Percentiles rank a stretch among this genome's conserved stretches.
phyloP scores from a whole-genome alignment of 345 rosid species.

The Hibiscus tridactylites region DNA sequence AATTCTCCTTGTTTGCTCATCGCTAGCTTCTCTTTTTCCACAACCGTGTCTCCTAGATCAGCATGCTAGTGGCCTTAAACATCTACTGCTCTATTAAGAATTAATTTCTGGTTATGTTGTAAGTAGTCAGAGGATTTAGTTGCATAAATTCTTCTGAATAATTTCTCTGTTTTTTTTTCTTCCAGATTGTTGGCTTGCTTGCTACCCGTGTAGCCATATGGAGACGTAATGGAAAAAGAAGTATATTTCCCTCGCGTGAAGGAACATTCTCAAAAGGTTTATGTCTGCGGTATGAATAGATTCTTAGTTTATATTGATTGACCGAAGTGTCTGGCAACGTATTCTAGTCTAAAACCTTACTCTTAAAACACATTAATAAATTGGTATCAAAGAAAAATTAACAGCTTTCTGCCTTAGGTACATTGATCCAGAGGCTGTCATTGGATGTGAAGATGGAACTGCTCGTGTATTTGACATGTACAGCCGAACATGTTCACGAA shows the following conservation, averaged over 20 bases:
- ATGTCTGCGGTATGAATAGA: conserved; percentile 66
- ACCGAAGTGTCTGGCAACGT: not conserved
- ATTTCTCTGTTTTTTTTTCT: conserved; percentile 1
- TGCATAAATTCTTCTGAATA: not conserved
- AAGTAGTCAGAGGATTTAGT: not conserved
- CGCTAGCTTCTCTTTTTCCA: not conserved
- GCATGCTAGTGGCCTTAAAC: not conserved
- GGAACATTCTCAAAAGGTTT: conserved; percentile 63
- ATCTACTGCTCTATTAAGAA: conserved; percentile 1
- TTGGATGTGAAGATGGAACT: conserved; percentile 94
- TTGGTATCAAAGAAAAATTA: conserved; percentile 3
- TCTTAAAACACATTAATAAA: not conserved
- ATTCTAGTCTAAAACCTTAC: not conserved
- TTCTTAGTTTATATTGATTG: not conserved
- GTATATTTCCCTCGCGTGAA: conserved; percentile 65
- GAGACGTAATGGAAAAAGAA: conserved; percentile 71
- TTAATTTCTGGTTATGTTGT: not conserved
- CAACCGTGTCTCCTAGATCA: not conserved
- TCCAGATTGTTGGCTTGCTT: conserved; percentile 79
- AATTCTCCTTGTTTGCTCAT: not conserved
- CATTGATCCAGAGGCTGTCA: conserved; percentile 83
- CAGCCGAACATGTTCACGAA: conserved; percentile 68
- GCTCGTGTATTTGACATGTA: conserved; percentile 91
- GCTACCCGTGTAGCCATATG: conserved; percentile 79
- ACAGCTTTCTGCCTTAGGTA: conserved; percentile 34